These are phyloP conservation scores for Suillus occidentalis DNA, from an alignment of 768 basidiomycete genomes.

Conservation along the genomic window DNA sequence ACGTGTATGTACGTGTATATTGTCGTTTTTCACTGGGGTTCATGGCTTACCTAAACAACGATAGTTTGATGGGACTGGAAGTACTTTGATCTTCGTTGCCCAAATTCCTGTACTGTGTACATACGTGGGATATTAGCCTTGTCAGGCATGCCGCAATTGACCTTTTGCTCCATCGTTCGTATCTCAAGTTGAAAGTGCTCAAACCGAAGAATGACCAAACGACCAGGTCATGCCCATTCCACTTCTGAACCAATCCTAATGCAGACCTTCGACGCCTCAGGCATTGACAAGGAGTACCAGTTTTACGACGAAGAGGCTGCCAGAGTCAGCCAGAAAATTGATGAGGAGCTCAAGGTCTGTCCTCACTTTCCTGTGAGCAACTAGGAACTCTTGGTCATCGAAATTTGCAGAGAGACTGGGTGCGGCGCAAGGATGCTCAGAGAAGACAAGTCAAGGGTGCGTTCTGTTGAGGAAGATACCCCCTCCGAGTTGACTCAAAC, in stretches of 20 bases:
- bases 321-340: constrained; percentile 50
- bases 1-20: too few species aligned
- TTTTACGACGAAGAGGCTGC: constrained; percentile 45
- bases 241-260: constrained; percentile 32
- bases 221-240: constrained; percentile 29
- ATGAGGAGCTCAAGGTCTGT: constrained; percentile 55
- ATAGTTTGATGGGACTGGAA: constrained; percentile 30
- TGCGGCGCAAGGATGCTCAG: constrained; percentile 45
- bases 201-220: constrained; percentile 27
- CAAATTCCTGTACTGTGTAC: constrained; percentile 23
- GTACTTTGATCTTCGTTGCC: constrained; percentile 35
- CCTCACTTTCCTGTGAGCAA: constrained; percentile 1
- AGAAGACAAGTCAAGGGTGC: constrained; percentile 56
- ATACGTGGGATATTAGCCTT: constrained; percentile 35
- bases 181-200: constrained; percentile 11
- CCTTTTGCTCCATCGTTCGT: constrained; percentile 22
- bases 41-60: constrained; percentile 8
- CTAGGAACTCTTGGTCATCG: not conserved
- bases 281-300: constrained; percentile 28
- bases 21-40: too few species aligned
- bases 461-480: constrained; percentile 5
- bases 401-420: constrained; percentile 46
- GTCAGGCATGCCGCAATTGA: constrained; percentile 31
- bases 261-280: constrained; percentile 31
- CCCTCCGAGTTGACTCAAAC: constrained; percentile 10